Evolutionary conservation across 257 asterid genomes (phyloP), one percentile per base, ranked within the genome.

Genomic region (Mitragyna speciosa): DNA sequence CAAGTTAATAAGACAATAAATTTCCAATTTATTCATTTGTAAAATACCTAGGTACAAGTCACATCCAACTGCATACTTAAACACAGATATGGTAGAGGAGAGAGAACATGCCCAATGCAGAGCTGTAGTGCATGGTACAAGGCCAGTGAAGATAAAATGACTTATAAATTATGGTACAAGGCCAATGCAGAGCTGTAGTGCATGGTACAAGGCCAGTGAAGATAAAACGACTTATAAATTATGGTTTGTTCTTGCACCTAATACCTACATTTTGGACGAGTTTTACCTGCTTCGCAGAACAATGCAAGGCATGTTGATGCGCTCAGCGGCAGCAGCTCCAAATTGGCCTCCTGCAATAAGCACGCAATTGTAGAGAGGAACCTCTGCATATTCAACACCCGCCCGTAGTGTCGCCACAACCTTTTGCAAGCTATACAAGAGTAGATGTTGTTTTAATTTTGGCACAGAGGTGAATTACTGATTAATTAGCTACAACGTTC

Each of bases 241-340:
- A 20, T n/a, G 24, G n/a, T 51, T n/a, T 7, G 51, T 51, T 24
- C 4, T 33, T 75, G 59, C 24, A 39, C 3, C 69, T 6, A n/a
- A 72, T 28, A 51, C 48, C 56, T 17, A 39, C 39, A 17, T 26
- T 30, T 47, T 41, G 73, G 71, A 16, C 64, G 33, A 22, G 26
- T n/a, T 14, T 49, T 92, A 95, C 99, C 99, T 92, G 97, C 97
- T 89, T 51, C 97, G 90, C n/a, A 94, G 91, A 82, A 90, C 97
- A 77, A 94, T 88, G 76, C 92, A 89, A 79, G 93, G 93, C 96
- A 93, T 92, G 87, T 94, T 87, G 49, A 93, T 90, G 65, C 92
- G 89, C 90, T 91, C 93, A 8, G 99, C 98, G 41, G 92, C 98
- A 81, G 89, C 87, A 70, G 86, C 92, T 82, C 98, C 97, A 47